Evolutionary conservation across 2,329 filamentous ascomycete species (phyloP), one percentile per base, ranked within the genome.

Genomic region (Fusarium irregulare): DNA sequence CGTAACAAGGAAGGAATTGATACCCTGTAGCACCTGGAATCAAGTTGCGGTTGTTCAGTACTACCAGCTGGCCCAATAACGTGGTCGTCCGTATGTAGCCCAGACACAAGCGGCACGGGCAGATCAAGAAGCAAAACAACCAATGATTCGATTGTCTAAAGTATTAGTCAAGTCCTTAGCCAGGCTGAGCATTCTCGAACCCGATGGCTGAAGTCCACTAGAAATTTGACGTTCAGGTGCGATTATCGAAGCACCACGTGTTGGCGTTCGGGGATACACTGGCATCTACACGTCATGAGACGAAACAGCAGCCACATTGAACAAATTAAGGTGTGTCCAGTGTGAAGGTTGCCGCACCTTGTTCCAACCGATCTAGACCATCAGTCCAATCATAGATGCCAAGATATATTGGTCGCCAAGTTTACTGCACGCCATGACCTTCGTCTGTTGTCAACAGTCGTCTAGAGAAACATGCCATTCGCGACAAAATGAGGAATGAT

Each of bases 211-310:
- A 30, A 30, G 59, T 30, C 41, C 41, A 47, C 21, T 50, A 13
- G 21, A 50, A 47, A 32, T 27, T 32, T 55, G 40, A 45, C 6
- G 20, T 41, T 32, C 51, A n/a, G 32, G 6, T 48, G 42, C 57
- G 34, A 34, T 16, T 37, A 54, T 50, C 25, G 34, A 59, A 27
- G 37, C 42, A 68, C 67, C 68, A 75, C 68, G 70, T 75, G 72
- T 56, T 68, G 56, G 47, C 20, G 44, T 51, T 37, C 16, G 50
- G 42, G 37, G 32, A 47, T 37, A 56, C 21, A 60, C 40, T 62
- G 51, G 56, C 34, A 49, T 63, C 42, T 66, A 73, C 54, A 71
- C 67, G 71, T 73, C 64, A 74, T 70, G 70, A 71, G 67, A 74
- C 60, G 58, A 54, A 66, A 73, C 57, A 56, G 41, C 18, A 27